These are phyloP conservation scores for Candida sanyaensis DNA, from an alignment of 1,139 yeast genomes.

Conservation along the genomic window DNA sequence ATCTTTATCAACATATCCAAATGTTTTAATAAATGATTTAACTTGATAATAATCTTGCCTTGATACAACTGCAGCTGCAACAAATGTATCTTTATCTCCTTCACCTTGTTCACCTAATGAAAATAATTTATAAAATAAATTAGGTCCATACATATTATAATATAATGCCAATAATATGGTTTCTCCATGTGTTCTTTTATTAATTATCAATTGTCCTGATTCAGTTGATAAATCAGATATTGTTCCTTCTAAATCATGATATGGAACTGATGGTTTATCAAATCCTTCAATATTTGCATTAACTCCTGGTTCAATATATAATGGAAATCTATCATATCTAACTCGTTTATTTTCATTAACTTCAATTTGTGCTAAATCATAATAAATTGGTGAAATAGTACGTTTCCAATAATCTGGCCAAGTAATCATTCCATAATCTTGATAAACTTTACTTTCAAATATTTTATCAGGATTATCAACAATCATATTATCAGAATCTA, in stretches of 20 bases:
- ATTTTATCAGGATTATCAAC: conserved; percentile 40
- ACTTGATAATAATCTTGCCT: conserved; percentile 54
- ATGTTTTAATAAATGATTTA: conserved; percentile 32
- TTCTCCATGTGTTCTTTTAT: conserved; percentile 54
- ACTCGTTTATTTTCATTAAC: conserved; percentile 27
- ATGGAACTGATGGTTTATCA: conserved; percentile 23
- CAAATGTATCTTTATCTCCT: conserved; percentile 69
- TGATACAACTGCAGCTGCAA: conserved; percentile 55
- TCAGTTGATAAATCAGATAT: conserved; percentile 65
- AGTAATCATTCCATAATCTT: conserved; percentile 57
- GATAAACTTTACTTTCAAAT: conserved; percentile 57
- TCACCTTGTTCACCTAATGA: conserved; percentile 65
- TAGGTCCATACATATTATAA: conserved; percentile 62
- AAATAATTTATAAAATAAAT: conserved; percentile 53
- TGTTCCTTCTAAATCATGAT: conserved; percentile 57
- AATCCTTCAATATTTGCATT: conserved; percentile 12
- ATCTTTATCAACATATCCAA: conserved; percentile 30
- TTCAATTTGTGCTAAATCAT: conserved; percentile 59
- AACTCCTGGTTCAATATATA: conserved; percentile 11
- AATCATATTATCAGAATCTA: conserved; percentile 46
- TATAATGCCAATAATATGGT: conserved; percentile 54
- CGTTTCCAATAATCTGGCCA: conserved; percentile 90
- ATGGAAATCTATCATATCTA: conserved; percentile 25
- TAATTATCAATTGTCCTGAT: conserved; percentile 59
- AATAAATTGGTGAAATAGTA: conserved; percentile 67